Conservation (phyloP, 2,329 filamentous ascomycete genomes). For the Xylaria multiplex region DNA sequence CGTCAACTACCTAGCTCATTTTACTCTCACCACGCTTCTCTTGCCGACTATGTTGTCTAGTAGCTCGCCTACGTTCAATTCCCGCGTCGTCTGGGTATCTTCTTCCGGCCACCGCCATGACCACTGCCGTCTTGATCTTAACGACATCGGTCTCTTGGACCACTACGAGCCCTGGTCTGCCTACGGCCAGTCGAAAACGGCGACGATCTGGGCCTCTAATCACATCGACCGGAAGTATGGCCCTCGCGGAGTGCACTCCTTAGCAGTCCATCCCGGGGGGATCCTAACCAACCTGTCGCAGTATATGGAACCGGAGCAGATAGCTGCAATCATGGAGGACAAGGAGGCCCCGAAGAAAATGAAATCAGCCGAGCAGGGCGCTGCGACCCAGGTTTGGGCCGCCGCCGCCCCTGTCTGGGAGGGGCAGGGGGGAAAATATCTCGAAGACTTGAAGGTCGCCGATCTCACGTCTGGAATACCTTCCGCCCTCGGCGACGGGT, state of each 20-base stretch:
- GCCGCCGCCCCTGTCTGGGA: conserved; percentile 55
- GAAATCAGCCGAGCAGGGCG: conserved; percentile 55
- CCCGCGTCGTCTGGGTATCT: conserved; percentile 56
- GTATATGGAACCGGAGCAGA: conserved; percentile 33
- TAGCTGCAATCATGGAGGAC: conserved; percentile 20
- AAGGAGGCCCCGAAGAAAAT: conserved; percentile 20
- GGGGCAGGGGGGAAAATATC: conserved; percentile 58
- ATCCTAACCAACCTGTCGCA: conserved; percentile 49
- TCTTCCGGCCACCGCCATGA: conserved; percentile 53
- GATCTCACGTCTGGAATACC: not conserved
- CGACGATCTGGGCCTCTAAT: conserved; percentile 58
- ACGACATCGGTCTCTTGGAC: conserved; percentile 52
- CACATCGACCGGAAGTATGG: conserved; percentile 57
- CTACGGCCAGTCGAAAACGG: conserved; percentile 57
- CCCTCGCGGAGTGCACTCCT: conserved; percentile 51
- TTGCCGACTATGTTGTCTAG: conserved; percentile 53
- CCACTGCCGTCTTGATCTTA: not conserved
- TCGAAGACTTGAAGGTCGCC: conserved; percentile 55
- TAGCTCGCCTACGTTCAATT: conserved; percentile 51
- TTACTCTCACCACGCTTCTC: conserved; percentile 61
- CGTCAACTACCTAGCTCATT: conserved; percentile 62
- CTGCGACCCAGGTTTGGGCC: conserved; percentile 59
- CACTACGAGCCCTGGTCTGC: conserved; percentile 50
- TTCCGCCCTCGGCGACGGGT: conserved; percentile 11
- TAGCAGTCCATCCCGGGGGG: conserved; percentile 55